phyloP scores from a whole-genome alignment of 345 rosid species.

The Chamaenerion angustifolium region DNA sequence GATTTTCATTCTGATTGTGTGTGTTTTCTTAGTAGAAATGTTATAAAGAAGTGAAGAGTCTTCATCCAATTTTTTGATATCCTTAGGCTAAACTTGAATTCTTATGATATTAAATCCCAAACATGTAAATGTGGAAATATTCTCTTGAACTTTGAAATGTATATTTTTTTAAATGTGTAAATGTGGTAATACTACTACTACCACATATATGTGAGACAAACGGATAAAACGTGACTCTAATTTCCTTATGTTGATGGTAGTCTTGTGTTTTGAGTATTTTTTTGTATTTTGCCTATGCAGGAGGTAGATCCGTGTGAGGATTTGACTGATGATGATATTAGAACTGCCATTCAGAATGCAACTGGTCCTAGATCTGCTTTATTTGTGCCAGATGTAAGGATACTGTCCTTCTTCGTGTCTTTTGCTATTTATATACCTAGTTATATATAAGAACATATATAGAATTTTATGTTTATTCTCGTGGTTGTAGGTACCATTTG shows the following conservation, averaged over 20 bases:
- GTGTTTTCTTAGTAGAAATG: background rate
- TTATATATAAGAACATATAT: too few relatives aligned
- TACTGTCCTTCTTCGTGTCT: slow-evolving; percentile 1
- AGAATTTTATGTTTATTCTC: slow-evolving; percentile 1
- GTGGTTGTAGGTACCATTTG: slow-evolving; percentile 67
- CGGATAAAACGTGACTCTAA: too few relatives aligned
- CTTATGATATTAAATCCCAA: background rate
- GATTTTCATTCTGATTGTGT: too few relatives aligned
- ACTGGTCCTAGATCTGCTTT: slow-evolving; percentile 77
- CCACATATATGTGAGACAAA: too few relatives aligned
- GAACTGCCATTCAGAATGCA: slow-evolving; percentile 87
- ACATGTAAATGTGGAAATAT: too few relatives aligned
- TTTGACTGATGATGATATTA: slow-evolving; percentile 78
- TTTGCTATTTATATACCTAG: background rate
- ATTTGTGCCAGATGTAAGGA: slow-evolving; percentile 78
- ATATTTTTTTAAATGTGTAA: too few relatives aligned
- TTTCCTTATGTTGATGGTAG: too few relatives aligned
- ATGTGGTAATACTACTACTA: too few relatives aligned
- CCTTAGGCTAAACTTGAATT: too few relatives aligned
- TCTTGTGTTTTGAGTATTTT: background rate
- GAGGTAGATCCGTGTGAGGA: slow-evolving; percentile 89
- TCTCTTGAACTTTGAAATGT: too few relatives aligned
- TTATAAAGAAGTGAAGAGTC: too few relatives aligned
- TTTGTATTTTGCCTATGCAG: slow-evolving; percentile 49
- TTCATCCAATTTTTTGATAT: too few relatives aligned